Evolutionary conservation across 1,284 basidiomycete species (phyloP).

Genomic region (Apiotrichum sp.): DNA sequence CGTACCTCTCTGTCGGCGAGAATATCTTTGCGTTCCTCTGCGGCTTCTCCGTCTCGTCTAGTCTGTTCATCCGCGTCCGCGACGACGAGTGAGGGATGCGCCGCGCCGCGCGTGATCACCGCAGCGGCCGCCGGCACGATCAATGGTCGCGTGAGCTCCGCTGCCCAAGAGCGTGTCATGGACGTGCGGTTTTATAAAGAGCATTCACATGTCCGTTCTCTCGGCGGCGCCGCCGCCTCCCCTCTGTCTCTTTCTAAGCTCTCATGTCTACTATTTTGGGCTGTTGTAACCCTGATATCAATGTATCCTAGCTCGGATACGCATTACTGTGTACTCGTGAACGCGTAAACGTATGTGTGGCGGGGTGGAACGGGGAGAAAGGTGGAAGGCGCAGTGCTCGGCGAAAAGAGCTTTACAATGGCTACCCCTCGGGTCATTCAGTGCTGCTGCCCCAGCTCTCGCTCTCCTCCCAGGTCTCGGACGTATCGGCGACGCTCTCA

Average conservation of each 20-base stretch:
- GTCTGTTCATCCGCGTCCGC: constrained; percentile 53
- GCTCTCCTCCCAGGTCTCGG: constrained; percentile 9
- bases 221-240: not conserved
- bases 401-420: no score
- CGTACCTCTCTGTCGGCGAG: constrained; percentile 81
- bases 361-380: no score
- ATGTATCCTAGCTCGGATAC: no score
- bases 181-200: no score
- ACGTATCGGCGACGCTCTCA: constrained; percentile 3
- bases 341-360: no score
- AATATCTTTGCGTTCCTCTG: constrained; percentile 77
- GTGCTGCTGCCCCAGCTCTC: constrained; percentile 8
- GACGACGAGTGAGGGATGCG: constrained; percentile 5
- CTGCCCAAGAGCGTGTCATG: no score
- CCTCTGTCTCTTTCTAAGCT: not conserved
- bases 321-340: not conserved
- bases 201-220: no score
- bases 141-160: no score
- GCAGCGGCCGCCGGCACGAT: no score
- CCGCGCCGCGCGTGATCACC: not conserved
- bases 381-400: no score
- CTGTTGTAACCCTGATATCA: not conserved
- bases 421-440: not conserved
- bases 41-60: constrained; percentile 71
- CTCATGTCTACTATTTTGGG: not conserved